Conservation (phyloP, 345 rosid genomes). For the Populus nigra region DNA sequence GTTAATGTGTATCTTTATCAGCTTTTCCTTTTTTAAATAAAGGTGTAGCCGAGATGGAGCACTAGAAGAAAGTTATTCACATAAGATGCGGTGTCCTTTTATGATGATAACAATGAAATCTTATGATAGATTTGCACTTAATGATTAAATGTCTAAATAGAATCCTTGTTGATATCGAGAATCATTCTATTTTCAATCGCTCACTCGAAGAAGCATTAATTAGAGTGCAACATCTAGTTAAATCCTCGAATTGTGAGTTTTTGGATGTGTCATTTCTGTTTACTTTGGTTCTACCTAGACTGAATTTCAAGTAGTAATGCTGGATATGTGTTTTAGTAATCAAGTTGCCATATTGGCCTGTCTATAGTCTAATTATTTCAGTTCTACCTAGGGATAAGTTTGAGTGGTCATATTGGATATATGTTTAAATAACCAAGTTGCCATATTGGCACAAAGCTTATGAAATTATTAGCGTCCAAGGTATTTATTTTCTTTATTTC, state of each 20-base stretch:
- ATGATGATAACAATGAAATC: conserved; percentile 16
- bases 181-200: neutral
- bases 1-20: conserved; percentile 5
- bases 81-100: conserved; percentile 19
- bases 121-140: conserved; percentile 13
- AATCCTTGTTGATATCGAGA: neutral
- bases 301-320: conserved; percentile 4
- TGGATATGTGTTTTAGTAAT: conserved; percentile 1
- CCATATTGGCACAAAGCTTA: neutral
- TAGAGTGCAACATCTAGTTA: neutral
- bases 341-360: neutral
- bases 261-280: neutral
- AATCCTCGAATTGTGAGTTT: conserved; percentile 1
- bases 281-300: neutral
- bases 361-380: conserved; percentile 1
- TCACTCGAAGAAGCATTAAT: neutral
- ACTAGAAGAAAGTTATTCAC: conserved; percentile 16
- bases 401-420: neutral
- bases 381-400: neutral
- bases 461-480: neutral
- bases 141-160: neutral
- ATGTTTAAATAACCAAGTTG: neutral
- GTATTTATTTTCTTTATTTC: neutral
- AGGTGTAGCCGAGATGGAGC: neutral
- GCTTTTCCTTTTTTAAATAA: neutral